A percentile compares a stretch with the other conserved stretches of the same genome.
Evolutionary conservation across 441 rosid genomes (phyloP).

Genomic region (Pelargonium fulgidum): DNA sequence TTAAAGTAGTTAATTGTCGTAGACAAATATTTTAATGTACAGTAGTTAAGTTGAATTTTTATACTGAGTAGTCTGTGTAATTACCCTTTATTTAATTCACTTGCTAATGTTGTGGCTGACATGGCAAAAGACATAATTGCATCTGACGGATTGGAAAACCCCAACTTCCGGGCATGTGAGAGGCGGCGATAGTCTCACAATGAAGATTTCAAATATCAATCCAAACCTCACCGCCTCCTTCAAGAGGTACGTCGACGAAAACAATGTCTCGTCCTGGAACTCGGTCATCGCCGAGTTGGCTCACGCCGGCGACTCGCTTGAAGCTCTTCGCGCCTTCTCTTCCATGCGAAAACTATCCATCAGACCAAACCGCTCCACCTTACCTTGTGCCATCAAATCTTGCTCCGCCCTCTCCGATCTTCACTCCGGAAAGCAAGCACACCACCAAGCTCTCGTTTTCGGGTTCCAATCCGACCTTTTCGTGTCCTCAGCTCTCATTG

Average conservation of each 20-base stretch:
- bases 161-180: too few relatives aligned
- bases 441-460: conserved; percentile 70
- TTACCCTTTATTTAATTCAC: too few relatives aligned
- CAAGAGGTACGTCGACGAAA: conserved; percentile 59
- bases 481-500: conserved; percentile 51
- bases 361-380: conserved; percentile 57
- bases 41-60: too few relatives aligned
- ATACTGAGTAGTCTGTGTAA: too few relatives aligned
- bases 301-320: conserved; percentile 61
- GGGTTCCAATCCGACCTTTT: conserved; percentile 52
- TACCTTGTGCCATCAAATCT: conserved; percentile 82
- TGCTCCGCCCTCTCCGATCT: conserved; percentile 72
- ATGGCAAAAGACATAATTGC: too few relatives aligned
- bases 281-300: conserved; percentile 72
- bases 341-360: conserved; percentile 72
- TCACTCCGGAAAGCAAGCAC: conserved; percentile 60
- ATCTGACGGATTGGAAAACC: too few relatives aligned
- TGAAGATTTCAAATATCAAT: conserved; percentile 30
- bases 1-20: too few relatives aligned
- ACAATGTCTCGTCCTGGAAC: conserved; percentile 78
- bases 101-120: too few relatives aligned
- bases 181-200: not conserved
- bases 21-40: too few relatives aligned
- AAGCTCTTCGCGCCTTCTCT: conserved; percentile 70
- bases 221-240: conserved; percentile 51